These are phyloP conservation scores for Mucor piriformis DNA, from an alignment of 371 early-diverging fungal species.

Conservation along the genomic window DNA sequence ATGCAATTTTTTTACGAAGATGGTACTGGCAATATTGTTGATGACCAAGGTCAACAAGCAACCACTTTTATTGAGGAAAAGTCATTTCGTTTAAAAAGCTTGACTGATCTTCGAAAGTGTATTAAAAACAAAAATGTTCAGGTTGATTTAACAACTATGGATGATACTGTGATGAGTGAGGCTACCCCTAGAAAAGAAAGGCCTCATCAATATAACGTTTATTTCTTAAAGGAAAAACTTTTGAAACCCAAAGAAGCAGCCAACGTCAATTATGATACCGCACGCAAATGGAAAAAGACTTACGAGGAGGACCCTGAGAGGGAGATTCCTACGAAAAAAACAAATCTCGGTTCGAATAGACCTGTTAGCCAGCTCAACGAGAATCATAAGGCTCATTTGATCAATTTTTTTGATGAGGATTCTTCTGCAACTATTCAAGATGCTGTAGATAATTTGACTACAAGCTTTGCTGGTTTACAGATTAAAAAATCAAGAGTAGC, in stretches of 20 bases:
- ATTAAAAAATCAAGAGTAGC: slow-evolving; percentile 20
- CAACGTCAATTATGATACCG: slow-evolving; percentile 9
- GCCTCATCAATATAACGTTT: slow-evolving; percentile 22
- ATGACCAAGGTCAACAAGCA: slow-evolving; percentile 6
- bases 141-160: not conserved
- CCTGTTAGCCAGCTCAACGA: not conserved
- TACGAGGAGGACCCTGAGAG: slow-evolving; percentile 14
- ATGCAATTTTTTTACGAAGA: slow-evolving; percentile 16
- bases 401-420: slow-evolving; percentile 10
- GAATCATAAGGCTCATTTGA: slow-evolving; percentile 6
- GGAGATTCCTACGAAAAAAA: slow-evolving; percentile 12
- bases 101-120: slow-evolving; percentile 10
- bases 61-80: slow-evolving; percentile 2
- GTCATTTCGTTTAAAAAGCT: slow-evolving; percentile 12
- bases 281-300: not conserved
- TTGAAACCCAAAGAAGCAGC: not conserved
- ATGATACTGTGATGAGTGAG: slow-evolving; percentile 22
- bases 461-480: slow-evolving; percentile 6
- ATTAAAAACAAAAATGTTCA: slow-evolving; percentile 3
- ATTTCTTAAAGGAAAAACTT: not conserved
- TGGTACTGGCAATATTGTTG: slow-evolving; percentile 1
- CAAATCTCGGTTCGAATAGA: slow-evolving; percentile 1
- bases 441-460: slow-evolving; percentile 7
- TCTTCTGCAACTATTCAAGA: slow-evolving; percentile 9
- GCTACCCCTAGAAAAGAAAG: slow-evolving; percentile 41